Conservation (phyloP, 495 filamentous ascomycete species). For the Aspergillus egyptiacus region DNA sequence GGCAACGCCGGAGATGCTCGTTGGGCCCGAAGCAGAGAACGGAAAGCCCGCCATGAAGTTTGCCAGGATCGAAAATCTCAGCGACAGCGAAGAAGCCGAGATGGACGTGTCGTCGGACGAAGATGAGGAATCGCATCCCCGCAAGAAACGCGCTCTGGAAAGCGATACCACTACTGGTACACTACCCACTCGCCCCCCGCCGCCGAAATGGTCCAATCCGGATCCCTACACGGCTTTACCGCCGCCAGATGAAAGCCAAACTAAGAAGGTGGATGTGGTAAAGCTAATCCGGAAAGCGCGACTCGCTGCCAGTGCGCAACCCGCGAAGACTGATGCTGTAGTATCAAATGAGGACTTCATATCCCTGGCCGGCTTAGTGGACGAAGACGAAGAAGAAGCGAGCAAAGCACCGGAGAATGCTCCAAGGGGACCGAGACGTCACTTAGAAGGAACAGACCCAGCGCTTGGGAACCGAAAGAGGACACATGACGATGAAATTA, state of each 20-base stretch:
- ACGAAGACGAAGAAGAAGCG: slow-evolving; percentile 39
- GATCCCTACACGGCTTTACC: slow-evolving; percentile 84
- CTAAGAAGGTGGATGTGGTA: slow-evolving; percentile 75
- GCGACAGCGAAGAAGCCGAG: slow-evolving; percentile 64
- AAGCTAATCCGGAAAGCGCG: slow-evolving; percentile 82
- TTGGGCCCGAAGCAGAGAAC: slow-evolving; percentile 18
- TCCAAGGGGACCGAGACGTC: slow-evolving; percentile 28
- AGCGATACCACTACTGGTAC: slow-evolving; percentile 37
- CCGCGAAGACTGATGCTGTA: slow-evolving; percentile 46
- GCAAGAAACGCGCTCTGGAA: slow-evolving; percentile 47
- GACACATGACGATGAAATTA: slow-evolving; percentile 63
- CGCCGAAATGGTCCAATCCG: slow-evolving; percentile 86
- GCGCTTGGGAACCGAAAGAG: slow-evolving; percentile 57
- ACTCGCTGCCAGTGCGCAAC: slow-evolving; percentile 37
- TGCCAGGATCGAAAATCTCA: slow-evolving; percentile 52
- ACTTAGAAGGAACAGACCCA: slow-evolving; percentile 24
- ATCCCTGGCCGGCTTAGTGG: slow-evolving; percentile 58
- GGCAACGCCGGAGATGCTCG: slow-evolving; percentile 33
- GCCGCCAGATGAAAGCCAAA: slow-evolving; percentile 56
- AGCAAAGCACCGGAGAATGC: slow-evolving; percentile 31
- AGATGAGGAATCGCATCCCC: slow-evolving; percentile 41
- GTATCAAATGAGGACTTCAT: slow-evolving; percentile 74
- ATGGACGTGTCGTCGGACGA: slow-evolving; percentile 56
- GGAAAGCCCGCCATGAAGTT: slow-evolving; percentile 35
- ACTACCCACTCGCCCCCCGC: slow-evolving; percentile 18